phyloP scores from a whole-genome alignment of 2,329 filamentous ascomycete genomes.

The Aspergillus intermedius region DNA sequence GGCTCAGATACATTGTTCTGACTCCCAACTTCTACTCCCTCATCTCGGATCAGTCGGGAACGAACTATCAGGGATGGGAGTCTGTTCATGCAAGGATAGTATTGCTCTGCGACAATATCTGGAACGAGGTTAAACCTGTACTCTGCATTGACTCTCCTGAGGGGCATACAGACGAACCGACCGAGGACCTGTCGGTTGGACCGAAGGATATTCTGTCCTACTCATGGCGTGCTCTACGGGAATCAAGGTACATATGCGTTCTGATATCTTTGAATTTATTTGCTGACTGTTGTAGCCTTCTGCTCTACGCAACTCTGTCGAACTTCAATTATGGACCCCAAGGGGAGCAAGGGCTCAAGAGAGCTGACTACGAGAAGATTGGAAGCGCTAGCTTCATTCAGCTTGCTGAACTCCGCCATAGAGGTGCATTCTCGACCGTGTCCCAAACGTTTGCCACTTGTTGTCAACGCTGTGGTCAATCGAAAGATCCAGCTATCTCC shows the following conservation, averaged over 20 bases:
- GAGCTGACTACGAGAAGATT: slow-evolving; percentile 56
- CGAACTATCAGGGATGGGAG: slow-evolving; percentile 22
- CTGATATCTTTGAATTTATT: slow-evolving; percentile 1
- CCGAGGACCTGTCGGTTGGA: slow-evolving; percentile 67
- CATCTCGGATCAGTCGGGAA: slow-evolving; percentile 19
- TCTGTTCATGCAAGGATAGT: slow-evolving; percentile 47
- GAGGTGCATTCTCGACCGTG: slow-evolving; percentile 90
- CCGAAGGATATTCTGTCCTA: slow-evolving; percentile 88
- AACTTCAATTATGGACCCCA: slow-evolving; percentile 46
- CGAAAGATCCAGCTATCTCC: slow-evolving; percentile 39
- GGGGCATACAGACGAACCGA: slow-evolving; percentile 56
- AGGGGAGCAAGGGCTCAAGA: slow-evolving; percentile 42
- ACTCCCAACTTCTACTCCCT: slow-evolving; percentile 32
- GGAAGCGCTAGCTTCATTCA: slow-evolving; percentile 75
- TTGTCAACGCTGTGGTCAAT: slow-evolving; percentile 60
- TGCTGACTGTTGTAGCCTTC: slow-evolving; percentile 50
- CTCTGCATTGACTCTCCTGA: slow-evolving; percentile 94
- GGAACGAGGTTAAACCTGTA: slow-evolving; percentile 66
- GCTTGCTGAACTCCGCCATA: slow-evolving; percentile 73
- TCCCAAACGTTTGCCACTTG: slow-evolving; percentile 79
- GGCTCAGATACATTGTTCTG: slow-evolving; percentile 54
- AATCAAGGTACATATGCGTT: slow-evolving; percentile 62
- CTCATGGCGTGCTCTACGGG: slow-evolving; percentile 90
- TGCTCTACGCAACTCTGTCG: slow-evolving; percentile 58
- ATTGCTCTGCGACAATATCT: slow-evolving; percentile 60